These are phyloP conservation scores for Aspergillus felis DNA, from an alignment of 2,329 filamentous ascomycete species.

Conservation along the genomic window DNA sequence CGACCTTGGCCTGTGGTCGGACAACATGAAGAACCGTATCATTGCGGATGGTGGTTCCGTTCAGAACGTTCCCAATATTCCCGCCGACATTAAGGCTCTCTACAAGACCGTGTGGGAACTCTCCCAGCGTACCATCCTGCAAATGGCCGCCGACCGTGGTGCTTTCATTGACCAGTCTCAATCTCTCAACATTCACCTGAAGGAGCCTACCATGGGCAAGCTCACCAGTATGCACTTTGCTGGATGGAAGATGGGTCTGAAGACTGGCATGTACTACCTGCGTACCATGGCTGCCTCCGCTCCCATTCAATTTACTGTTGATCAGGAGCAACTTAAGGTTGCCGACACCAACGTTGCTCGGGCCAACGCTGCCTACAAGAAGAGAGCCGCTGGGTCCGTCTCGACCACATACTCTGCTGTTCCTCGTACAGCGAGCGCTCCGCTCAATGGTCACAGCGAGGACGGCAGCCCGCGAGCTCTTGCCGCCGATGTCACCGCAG, in stretches of 20 bases:
- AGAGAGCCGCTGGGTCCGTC: conserved; percentile 60
- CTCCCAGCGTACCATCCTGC: conserved; percentile 87
- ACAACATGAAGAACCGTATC: conserved; percentile 99
- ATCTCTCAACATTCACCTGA: conserved; percentile 99
- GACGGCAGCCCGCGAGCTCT: conserved; percentile 38
- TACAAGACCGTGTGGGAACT: conserved; percentile 99
- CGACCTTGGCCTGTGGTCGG: conserved; percentile 96
- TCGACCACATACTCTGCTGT: conserved; percentile 57
- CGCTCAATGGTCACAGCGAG: conserved; percentile 54
- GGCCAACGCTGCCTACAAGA: conserved; percentile 58
- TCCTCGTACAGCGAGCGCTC: conserved; percentile 64
- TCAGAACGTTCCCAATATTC: conserved; percentile 95
- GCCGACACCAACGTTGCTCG: conserved; percentile 74
- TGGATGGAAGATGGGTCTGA: conserved; percentile 97
- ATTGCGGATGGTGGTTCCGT: conserved; percentile 95
- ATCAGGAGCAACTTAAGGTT: conserved; percentile 89
- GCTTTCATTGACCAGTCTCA: conserved; percentile 99
- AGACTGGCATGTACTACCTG: conserved; percentile 99
- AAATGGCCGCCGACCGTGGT: conserved; percentile 97
- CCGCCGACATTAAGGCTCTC: conserved; percentile 87
- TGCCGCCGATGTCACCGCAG: conserved; percentile 62
- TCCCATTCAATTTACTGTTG: conserved; percentile 98
- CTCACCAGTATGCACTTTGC: conserved; percentile 99
- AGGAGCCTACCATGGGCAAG: conserved; percentile 99
- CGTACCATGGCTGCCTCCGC: conserved; percentile 95